Percentiles rank a stretch among this genome's conserved stretches.
Conservation (phyloP, 768 basidiomycete genomes). For the Kockovaella imperatae region DNA sequence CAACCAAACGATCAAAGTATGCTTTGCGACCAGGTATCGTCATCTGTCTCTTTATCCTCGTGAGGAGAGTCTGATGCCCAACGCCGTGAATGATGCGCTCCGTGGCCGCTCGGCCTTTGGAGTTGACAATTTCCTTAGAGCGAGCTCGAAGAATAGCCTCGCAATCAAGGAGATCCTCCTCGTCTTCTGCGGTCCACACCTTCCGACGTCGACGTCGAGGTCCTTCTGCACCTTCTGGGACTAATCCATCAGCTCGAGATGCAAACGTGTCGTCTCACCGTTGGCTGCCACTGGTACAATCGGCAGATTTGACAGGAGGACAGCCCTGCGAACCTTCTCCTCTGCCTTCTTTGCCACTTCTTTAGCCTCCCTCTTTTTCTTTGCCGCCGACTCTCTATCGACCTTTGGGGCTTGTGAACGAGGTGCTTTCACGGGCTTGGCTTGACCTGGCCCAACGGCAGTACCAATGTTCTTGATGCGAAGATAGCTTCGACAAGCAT, state of each 20-base stretch:
- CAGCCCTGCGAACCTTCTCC: no score
- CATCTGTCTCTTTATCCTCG: conserved; percentile 52
- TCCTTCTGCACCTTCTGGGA: no score
- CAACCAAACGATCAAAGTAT: conserved; percentile 70
- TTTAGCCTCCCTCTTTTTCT: no score
- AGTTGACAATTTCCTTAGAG: conserved; percentile 51
- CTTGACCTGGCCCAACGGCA: no score
- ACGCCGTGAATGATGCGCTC: conserved; percentile 67
- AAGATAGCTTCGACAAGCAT: conserved; percentile 9
- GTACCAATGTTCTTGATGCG: neutral
- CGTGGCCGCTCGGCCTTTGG: conserved; percentile 61
- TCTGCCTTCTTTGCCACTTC: no score
- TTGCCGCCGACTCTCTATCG: no score
- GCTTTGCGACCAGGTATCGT: conserved; percentile 60
- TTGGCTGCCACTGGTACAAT: no score
- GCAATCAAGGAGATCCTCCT: conserved; percentile 80
- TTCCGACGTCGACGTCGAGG: conserved; percentile 9
- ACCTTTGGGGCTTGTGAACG: no score
- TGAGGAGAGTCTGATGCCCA: conserved; percentile 8
- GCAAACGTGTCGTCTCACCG: no score
- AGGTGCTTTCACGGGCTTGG: no score
- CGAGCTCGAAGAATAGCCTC: conserved; percentile 74
- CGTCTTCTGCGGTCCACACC: conserved; percentile 76
- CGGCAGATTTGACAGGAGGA: no score
- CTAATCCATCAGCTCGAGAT: no score